These are phyloP conservation scores for Diaporthe caulivora DNA, from an alignment of 2,329 filamentous ascomycete genomes.

Conservation along the genomic window DNA sequence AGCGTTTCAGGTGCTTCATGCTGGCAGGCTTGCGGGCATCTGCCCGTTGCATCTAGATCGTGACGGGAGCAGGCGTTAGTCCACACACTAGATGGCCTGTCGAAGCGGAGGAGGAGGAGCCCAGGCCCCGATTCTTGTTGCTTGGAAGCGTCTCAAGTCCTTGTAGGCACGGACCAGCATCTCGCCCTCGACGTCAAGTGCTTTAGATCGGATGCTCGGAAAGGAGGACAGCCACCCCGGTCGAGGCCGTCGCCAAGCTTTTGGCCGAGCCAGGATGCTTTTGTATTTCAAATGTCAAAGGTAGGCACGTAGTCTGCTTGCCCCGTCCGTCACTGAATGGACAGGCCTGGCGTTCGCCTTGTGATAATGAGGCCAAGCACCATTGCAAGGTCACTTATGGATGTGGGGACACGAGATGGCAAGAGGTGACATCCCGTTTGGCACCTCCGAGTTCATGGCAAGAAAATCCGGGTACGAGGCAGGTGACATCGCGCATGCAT, in stretches of 20 bases:
- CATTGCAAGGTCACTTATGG: neutral
- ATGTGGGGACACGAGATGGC: neutral
- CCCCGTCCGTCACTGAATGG: neutral
- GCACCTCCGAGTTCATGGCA: neutral
- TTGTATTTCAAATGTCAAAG: too few species aligned
- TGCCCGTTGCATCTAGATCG: constrained; percentile 8
- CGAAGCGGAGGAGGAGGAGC: neutral
- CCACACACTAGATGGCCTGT: too few species aligned
- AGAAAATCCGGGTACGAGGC: neutral
- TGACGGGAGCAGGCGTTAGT: constrained; percentile 11
- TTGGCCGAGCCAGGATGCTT: constrained; percentile 1
- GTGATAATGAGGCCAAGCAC: neutral
- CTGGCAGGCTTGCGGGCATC: neutral
- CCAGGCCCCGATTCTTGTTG: constrained; percentile 15
- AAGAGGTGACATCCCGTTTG: neutral
- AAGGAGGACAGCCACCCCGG: constrained; percentile 18
- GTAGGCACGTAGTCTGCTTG: neutral
- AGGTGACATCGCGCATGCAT: neutral
- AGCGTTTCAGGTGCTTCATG: constrained; percentile 30
- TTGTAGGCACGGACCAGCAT: constrained; percentile 26
- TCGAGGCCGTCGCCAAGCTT: constrained; percentile 27
- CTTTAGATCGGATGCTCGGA: constrained; percentile 32
- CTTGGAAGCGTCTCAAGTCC: constrained; percentile 27
- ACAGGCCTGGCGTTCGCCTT: neutral
- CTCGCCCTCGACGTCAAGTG: constrained; percentile 15